Conservation (phyloP, 2,329 filamentous ascomycete species). For the Corynespora cassiicola region DNA sequence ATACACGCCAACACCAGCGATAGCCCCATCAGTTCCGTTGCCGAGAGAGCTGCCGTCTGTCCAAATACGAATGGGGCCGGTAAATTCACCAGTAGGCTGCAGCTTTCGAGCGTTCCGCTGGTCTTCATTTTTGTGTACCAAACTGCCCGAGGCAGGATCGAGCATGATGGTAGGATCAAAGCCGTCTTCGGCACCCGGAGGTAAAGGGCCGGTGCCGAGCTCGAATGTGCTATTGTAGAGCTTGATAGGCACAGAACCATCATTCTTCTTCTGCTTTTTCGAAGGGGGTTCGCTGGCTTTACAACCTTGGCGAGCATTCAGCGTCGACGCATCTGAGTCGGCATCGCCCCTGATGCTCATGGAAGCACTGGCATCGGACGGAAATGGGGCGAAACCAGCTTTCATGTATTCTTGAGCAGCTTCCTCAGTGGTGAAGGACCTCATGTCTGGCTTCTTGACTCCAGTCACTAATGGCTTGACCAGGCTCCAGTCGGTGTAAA, state of each 20-base stretch:
- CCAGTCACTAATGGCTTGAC: slow-evolving; percentile 77
- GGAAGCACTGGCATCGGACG: slow-evolving; percentile 21
- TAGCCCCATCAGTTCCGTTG: slow-evolving; percentile 62
- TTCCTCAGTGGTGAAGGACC: slow-evolving; percentile 55
- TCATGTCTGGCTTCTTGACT: slow-evolving; percentile 69
- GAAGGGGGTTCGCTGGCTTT: slow-evolving; percentile 28
- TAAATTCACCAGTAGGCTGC: slow-evolving; percentile 50
- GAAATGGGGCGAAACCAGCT: no score
- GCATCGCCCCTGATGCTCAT: slow-evolving; percentile 35
- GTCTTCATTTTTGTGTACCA: slow-evolving; percentile 62
- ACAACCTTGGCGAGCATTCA: slow-evolving; percentile 16
- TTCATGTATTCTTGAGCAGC: slow-evolving; percentile 69
- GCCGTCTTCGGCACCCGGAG: slow-evolving; percentile 63
- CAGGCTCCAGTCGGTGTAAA: slow-evolving; percentile 72
- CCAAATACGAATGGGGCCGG: slow-evolving; percentile 64
- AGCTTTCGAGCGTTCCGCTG: slow-evolving; percentile 56
- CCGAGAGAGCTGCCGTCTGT: slow-evolving; percentile 68
- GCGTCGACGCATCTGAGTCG: slow-evolving; percentile 31
- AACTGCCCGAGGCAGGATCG: slow-evolving; percentile 59
- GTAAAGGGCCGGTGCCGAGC: slow-evolving; percentile 63
- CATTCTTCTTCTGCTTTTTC: slow-evolving; percentile 48
- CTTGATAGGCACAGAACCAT: slow-evolving; percentile 16
- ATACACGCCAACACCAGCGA: slow-evolving; percentile 69
- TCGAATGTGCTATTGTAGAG: slow-evolving; percentile 38
- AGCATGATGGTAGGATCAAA: slow-evolving; percentile 66